Evolutionary conservation across 257 asterid genomes (phyloP).

Genomic region (Penstemon davidsonii): DNA sequence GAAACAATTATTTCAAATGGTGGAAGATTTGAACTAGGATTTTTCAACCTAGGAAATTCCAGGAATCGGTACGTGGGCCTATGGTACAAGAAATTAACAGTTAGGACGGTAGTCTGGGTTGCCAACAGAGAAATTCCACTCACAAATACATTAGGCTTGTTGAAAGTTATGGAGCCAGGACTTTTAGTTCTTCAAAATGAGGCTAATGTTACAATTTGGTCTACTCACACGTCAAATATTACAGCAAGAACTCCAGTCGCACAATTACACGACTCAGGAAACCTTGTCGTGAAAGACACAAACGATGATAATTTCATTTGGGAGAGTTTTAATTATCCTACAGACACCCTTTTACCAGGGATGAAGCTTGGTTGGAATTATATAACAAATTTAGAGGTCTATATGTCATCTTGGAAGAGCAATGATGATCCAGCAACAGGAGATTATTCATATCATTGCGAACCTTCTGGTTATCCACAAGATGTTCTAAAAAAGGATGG

Average conservation of each 20-base stretch:
- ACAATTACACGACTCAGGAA: conserved; percentile 35
- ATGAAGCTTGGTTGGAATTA: conserved; percentile 34
- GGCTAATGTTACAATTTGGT: conserved; percentile 23
- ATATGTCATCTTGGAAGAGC: conserved; percentile 38
- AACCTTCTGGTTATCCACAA: conserved; percentile 42
- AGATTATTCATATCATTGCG: conserved; percentile 23
- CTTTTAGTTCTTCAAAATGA: conserved; percentile 24
- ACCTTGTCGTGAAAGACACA: conserved; percentile 34
- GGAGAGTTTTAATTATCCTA: conserved; percentile 35
- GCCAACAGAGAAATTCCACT: conserved; percentile 37
- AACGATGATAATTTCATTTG: conserved; percentile 25
- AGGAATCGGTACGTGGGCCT: conserved; percentile 36
- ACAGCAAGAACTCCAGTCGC: conserved; percentile 11
- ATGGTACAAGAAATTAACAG: conserved; percentile 42
- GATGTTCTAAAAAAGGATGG: conserved; percentile 4
- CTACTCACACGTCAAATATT: conserved; percentile 21
- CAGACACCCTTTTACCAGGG: conserved; percentile 26
- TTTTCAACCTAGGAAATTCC: conserved; percentile 32
- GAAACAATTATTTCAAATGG: conserved; percentile 23
- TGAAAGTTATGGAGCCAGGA: conserved; percentile 25
- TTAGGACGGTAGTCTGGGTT: conserved; percentile 37
- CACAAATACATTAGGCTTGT: conserved; percentile 16
- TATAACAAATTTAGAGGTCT: conserved; percentile 22
- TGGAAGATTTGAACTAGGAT: conserved; percentile 33
- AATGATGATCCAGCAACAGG: conserved; percentile 45